phyloP scores from a whole-genome alignment of 1,139 yeast genomes.

The Hyphopichia khmerensis region DNA sequence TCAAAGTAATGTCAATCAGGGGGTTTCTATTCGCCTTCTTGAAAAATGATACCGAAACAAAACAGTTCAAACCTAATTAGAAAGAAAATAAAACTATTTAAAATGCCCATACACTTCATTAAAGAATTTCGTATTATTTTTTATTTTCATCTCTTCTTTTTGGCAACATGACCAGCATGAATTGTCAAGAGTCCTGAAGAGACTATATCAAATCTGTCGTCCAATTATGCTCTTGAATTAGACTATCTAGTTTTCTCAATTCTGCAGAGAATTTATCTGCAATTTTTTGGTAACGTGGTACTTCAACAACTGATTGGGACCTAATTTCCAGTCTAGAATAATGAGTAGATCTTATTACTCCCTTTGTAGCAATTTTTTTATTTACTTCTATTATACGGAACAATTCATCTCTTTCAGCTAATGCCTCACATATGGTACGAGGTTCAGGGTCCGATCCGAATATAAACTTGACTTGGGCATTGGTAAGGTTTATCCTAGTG shows the following conservation, averaged over 20 bases:
- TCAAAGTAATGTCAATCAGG: no score
- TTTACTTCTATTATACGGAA: slow-evolving; percentile 8
- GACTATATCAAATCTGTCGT: slow-evolving; percentile 1
- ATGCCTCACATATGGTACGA: slow-evolving; percentile 14
- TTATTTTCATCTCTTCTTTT: no score
- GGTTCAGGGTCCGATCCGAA: slow-evolving; percentile 2
- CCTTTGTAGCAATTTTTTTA: neutral
- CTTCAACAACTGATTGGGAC: slow-evolving; percentile 9
- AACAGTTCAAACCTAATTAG: no score
- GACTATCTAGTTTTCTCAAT: slow-evolving; percentile 12
- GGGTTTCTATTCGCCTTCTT: neutral
- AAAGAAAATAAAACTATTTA: no score
- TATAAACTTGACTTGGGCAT: slow-evolving; percentile 6
- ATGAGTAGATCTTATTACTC: slow-evolving; percentile 5
- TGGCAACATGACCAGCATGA: no score
- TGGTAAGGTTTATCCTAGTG: slow-evolving; percentile 11
- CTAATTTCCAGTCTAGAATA: slow-evolving; percentile 14
- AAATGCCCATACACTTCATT: no score
- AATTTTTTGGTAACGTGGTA: slow-evolving; percentile 6
- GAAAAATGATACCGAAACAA: neutral
- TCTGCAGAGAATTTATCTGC: slow-evolving; percentile 8
- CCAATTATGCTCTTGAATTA: slow-evolving; percentile 17
- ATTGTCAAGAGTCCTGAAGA: neutral
- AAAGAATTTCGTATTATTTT: no score
- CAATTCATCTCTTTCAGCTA: slow-evolving; percentile 12